Base-by-base conservation (phyloP, 768 basidiomycete genomes). In the Cystobasidium onofrii region DNA sequence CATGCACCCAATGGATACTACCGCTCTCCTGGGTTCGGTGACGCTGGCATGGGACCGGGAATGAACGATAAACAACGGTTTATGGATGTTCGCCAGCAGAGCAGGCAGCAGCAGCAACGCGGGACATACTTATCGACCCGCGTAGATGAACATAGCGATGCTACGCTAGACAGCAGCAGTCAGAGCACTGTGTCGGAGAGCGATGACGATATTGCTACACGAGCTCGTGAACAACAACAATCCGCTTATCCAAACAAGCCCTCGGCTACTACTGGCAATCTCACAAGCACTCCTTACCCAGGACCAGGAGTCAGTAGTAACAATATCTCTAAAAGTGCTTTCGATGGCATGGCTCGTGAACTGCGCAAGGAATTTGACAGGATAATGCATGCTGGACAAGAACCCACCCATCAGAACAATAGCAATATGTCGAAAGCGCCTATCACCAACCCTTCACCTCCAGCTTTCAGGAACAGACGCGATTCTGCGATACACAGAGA, bases 311-410 rank as follows among this genome's bases (percentile, higher is more conserved):
- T 27, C 41, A 23, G 25, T 20, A 55, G 44, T 29, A 71, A 60
- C 34, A 71, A 71, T 36, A 39, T 39, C 52, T 55, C 50, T 29
- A 71, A 71, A 44, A 55, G 50, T 20, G 69, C 69, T 9, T 75
- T 75, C 36, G 74, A 75, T 44, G 69, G 69, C 27, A 71, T 75
- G 74, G 75, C 75, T 23, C 41, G 62, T 64, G 75, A 75, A 60
- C 41, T 75, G 33, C 23, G 73, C 6, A 64, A 72, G 46, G 75
- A 75, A 54, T 75, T 75, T 31, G 75, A 75, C 29, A 29, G 63
- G 13, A 65, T 75, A 46, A 75, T 63, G 63, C 60, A 60, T 31
- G 33, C 74, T 57, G 71, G 73, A 6, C 70, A 67, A 31, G 25
- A 44, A 20, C 33, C 29, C 4, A 18, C 33, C 2, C 43, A 43